A percentile compares a stretch with the other conserved stretches of the same genome.
phyloP scores from a whole-genome alignment of 768 basidiomycete genomes.

The Suillus americanus region DNA sequence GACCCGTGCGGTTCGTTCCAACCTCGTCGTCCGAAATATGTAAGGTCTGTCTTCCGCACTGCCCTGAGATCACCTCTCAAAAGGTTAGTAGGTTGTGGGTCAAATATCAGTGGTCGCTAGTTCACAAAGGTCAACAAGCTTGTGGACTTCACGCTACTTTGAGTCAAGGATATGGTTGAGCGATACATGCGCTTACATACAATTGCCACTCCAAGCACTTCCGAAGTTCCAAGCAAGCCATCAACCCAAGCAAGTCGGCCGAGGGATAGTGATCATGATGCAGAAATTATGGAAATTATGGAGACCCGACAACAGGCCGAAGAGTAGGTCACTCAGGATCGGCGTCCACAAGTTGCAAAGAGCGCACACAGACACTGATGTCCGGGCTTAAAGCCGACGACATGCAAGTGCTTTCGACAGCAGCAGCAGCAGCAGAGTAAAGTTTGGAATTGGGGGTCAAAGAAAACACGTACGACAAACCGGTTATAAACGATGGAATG shows the following conservation, averaged over 20 bases:
- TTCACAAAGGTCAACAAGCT: neutral
- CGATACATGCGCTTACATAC: neutral
- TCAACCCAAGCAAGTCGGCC: neutral
- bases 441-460: neutral
- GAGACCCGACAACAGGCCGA: neutral
- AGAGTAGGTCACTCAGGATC: neutral
- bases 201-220: neutral
- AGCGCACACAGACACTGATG: neutral
- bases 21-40: neutral
- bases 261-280: neutral
- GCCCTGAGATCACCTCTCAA: neutral
- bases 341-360: neutral
- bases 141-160: neutral
- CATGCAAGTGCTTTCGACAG: neutral
- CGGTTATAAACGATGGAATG: neutral
- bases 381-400: neutral
- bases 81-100: no score
- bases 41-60: neutral
- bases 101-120: neutral
- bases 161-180: neutral
- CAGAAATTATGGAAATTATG: neutral
- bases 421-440: neutral
- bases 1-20: neutral
- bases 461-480: neutral
- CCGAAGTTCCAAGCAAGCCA: neutral